A percentile compares a stretch with the other conserved stretches of the same genome.
Conservation (phyloP, 805 yeast species). For the Torulaspora maleeae region DNA sequence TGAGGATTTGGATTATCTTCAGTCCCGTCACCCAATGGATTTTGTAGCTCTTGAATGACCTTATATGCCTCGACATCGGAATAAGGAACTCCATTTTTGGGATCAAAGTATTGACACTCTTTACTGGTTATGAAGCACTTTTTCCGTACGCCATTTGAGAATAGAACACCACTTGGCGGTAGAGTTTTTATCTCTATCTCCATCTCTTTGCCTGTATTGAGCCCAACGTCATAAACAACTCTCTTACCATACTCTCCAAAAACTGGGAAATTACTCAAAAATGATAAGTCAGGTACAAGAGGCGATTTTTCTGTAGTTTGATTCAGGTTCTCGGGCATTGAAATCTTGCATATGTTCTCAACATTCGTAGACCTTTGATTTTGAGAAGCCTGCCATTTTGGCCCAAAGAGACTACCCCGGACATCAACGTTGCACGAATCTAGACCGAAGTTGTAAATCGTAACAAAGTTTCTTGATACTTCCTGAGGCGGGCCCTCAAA, state of each 20-base stretch:
- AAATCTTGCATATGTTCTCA: conserved; percentile 44
- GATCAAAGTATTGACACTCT: conserved; percentile 77
- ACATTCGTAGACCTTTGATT: conserved; percentile 51
- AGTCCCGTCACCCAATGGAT: conserved; percentile 45
- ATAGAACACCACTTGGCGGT: conserved; percentile 68
- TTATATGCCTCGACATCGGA: conserved; percentile 76
- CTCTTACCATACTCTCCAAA: conserved; percentile 54
- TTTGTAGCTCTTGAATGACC: conserved; percentile 53
- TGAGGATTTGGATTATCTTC: conserved; percentile 37
- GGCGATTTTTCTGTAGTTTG: conserved; percentile 12
- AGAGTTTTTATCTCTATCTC: conserved; percentile 55
- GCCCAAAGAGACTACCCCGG: conserved; percentile 50
- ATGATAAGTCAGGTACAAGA: conserved; percentile 41
- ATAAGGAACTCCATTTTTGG: conserved; percentile 82
- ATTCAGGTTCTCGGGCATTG: conserved; percentile 29
- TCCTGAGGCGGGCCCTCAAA: conserved; percentile 69
- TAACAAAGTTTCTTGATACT: conserved; percentile 51
- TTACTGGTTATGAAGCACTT: conserved; percentile 69
- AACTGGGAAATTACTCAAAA: conserved; percentile 42
- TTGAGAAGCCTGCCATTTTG: conserved; percentile 49
- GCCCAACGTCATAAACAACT: conserved; percentile 40
- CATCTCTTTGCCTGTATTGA: conserved; percentile 45
- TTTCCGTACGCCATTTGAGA: conserved; percentile 62
- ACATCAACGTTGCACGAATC: conserved; percentile 12
- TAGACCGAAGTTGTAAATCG: conserved; percentile 42